Evolutionary conservation across 148 eudicot species (phyloP).

Genomic region (Chenopodium berlandieri): DNA sequence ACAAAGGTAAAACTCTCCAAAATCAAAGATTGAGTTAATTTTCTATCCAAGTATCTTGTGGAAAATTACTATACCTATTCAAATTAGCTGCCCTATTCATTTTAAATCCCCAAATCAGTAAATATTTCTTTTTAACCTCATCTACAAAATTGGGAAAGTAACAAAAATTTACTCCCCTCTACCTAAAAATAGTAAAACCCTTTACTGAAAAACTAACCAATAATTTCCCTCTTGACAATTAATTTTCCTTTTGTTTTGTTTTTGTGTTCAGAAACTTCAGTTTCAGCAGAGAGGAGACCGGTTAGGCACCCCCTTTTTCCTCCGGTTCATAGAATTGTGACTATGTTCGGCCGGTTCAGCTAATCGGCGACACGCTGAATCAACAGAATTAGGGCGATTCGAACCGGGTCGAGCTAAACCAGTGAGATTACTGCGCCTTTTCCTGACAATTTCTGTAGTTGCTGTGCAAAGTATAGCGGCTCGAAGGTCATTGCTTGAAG

Average conservation of each 20-base stretch:
- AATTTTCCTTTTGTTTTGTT: neutral
- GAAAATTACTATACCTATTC: neutral
- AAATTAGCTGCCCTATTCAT: neutral
- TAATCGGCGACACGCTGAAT: neutral
- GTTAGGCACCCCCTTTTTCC: conserved; percentile 40
- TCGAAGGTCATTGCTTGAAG: conserved; percentile 24
- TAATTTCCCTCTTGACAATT: conserved; percentile 6
- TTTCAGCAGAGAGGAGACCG: conserved; percentile 40
- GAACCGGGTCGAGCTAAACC: neutral
- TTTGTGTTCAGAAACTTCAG: neutral
- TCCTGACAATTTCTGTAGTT: conserved; percentile 39
- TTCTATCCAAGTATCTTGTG: neutral
- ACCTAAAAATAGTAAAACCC: conserved; percentile 13
- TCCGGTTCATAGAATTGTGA: conserved; percentile 22
- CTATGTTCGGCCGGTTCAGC: conserved; percentile 3
- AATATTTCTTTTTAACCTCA: neutral
- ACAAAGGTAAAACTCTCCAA: neutral
- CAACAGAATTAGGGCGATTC: neutral
- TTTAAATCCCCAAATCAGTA: neutral
- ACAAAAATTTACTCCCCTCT: conserved; percentile 8
- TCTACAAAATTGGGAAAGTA: conserved; percentile 17
- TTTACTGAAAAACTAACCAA: conserved; percentile 4
- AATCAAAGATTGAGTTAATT: neutral
- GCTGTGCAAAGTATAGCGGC: conserved; percentile 30
- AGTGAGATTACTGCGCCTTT: conserved; percentile 35